Conservation (phyloP, 257 asterid genomes). For the Jacaranda copaia region DNA sequence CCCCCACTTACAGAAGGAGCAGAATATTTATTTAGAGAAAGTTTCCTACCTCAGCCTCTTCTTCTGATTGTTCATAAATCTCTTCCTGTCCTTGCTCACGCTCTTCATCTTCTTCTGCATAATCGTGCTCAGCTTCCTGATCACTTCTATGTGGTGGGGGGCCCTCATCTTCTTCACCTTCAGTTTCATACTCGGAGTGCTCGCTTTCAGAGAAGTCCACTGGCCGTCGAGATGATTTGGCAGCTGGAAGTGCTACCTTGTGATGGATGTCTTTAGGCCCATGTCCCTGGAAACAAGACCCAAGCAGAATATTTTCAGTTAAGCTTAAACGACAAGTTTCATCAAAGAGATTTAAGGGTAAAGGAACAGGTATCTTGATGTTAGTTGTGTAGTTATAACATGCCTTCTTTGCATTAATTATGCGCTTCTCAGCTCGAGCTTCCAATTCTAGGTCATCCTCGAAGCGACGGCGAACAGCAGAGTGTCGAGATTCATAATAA, state of each 20-base stretch:
- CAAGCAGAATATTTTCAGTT: conserved; percentile 19
- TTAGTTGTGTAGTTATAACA: conserved; percentile 22
- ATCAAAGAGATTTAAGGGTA: conserved; percentile 14
- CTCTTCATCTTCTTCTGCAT: conserved; percentile 81
- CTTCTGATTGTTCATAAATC: conserved; percentile 82
- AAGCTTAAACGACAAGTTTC: conserved; percentile 22
- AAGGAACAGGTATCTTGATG: background rate
- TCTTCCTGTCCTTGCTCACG: conserved; percentile 69
- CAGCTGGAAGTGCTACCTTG: conserved; percentile 59
- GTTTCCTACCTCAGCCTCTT: conserved; percentile 81
- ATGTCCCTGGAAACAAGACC: conserved; percentile 58
- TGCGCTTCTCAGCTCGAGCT: conserved; percentile 96
- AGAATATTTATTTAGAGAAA: background rate
- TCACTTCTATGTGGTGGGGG: conserved; percentile 57
- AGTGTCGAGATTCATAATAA: conserved; percentile 73
- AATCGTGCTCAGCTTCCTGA: conserved; percentile 71
- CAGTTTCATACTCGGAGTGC: conserved; percentile 96
- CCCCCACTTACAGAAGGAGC: too few species aligned
- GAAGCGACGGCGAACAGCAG: conserved; percentile 77
- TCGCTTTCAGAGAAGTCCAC: conserved; percentile 85
- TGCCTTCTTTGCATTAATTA: conserved; percentile 94
- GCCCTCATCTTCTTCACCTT: conserved; percentile 84
- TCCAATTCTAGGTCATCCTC: conserved; percentile 93
- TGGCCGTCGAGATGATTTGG: conserved; percentile 76
- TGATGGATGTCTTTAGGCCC: conserved; percentile 68